Evolutionary conservation across 345 rosid species (phyloP).

Genomic region (Acer campestre): DNA sequence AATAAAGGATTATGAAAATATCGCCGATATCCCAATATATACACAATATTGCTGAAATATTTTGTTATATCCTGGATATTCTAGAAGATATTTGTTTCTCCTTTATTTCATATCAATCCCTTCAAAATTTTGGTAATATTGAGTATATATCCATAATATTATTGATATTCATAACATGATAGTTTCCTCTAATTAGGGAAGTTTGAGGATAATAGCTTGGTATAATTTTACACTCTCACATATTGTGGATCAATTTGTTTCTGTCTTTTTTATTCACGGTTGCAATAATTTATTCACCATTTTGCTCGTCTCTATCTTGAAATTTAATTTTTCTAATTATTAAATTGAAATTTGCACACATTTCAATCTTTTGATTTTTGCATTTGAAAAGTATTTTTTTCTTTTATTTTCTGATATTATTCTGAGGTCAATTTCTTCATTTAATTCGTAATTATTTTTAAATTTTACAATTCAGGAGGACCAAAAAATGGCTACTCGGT

Average conservation of each 20-base stretch:
- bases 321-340: not conserved
- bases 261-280: not conserved
- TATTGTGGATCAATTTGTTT: not conserved
- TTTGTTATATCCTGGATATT: not conserved
- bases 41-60: not conserved
- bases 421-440: slow-evolving; percentile 6
- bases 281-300: not conserved
- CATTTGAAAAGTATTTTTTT: not conserved
- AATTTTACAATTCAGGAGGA: slow-evolving; percentile 65
- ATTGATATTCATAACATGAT: not conserved
- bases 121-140: not conserved
- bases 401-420: not conserved
- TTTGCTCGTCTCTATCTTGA: not conserved
- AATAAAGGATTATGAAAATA: no score
- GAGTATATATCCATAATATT: not conserved
- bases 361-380: not conserved
- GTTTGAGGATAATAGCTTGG: not conserved
- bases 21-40: no score
- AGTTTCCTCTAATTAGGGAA: not conserved
- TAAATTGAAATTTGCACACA: not conserved
- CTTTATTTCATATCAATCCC: not conserved
- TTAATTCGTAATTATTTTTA: slow-evolving; percentile 14
- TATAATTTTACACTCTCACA: not conserved
- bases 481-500: slow-evolving; percentile 69
- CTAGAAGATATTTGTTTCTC: no score